These are phyloP conservation scores for Alternaria tenuissima DNA, from an alignment of 2,329 filamentous ascomycete genomes.

Conservation along the genomic window DNA sequence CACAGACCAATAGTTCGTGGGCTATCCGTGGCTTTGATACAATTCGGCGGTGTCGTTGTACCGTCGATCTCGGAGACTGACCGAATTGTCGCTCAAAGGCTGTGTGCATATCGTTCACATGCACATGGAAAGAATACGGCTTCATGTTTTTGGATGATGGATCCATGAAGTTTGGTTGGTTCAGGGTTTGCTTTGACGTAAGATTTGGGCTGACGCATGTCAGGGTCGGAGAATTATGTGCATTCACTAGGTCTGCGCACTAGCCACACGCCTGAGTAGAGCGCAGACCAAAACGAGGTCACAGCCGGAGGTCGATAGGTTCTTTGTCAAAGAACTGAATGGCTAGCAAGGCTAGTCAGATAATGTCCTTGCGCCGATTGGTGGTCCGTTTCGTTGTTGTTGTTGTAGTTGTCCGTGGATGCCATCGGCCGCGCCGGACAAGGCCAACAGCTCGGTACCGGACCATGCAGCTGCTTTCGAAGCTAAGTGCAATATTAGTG, in stretches of 20 bases:
- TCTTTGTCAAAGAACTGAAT: constrained; percentile 4
- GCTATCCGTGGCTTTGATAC: constrained; percentile 32
- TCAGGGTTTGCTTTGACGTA: constrained; percentile 1
- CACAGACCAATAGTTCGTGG: constrained; percentile 49
- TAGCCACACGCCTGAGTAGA: neutral
- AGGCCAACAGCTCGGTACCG: constrained; percentile 45
- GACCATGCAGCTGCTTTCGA: constrained; percentile 6
- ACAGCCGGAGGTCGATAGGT: neutral
- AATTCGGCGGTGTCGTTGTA: constrained; percentile 41
- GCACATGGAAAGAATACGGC: constrained; percentile 13
- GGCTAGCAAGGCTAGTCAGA: neutral
- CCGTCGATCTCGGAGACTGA: constrained; percentile 28
- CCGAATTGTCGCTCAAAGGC: constrained; percentile 33
- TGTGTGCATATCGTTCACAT: constrained; percentile 25
- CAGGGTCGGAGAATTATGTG: neutral
- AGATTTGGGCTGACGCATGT: constrained; percentile 1
- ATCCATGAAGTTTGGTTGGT: neutral
- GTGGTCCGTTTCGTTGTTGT: constrained; percentile 19
- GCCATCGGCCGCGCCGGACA: constrained; percentile 45
- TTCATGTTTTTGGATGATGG: neutral
- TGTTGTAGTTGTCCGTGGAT: constrained; percentile 25
- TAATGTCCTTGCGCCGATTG: constrained; percentile 13
- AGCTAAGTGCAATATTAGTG: constrained; percentile 6
- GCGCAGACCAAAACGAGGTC: neutral
- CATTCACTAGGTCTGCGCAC: neutral